Base-by-base conservation (phyloP, 2,329 filamentous ascomycete genomes). In the Verticillium albo-atrum region DNA sequence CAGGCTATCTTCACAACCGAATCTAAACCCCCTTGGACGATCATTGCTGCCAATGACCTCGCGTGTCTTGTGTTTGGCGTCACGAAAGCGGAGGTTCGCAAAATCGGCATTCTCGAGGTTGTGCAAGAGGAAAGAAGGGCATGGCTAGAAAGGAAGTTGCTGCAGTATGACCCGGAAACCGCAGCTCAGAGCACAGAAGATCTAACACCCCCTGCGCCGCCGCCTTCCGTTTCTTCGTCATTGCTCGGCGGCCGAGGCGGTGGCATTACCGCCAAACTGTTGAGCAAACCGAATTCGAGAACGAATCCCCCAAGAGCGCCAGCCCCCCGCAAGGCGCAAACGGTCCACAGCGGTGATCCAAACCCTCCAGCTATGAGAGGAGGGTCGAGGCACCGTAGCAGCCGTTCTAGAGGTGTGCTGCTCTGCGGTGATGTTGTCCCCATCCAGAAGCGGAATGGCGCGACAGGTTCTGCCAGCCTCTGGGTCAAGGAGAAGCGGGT, bases 1-100 rank as follows among this genome's bases (percentile, higher is more conserved):
- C 95, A 99, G 73, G 95, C 95, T 57, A 97, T 99, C 60, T 99
- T 99, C 72, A 96, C 94, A 7, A 99, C 95, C n/a, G 91, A 96
- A 73, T 84, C 90, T 15, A 87, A 89, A 64, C 85, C 91, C 9
- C 95, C 94, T 3, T 99, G 92, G 90, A 99, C 94, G 1, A 97
- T 99, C 61, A 84, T 97, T 57, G 91, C 95, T 3, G 95, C 95
- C 55, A 99, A 99, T 71, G 95, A 99, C 71, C 81, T 99, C 55
- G 95, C 95, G 20, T 99, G 95, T 74, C 81, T 99, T 51, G 89
- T 98, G n/a, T 99, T 98, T 76, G 95, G 95, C n/a, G 92, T 99
- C 10, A 97, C 93, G n/a, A 91, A 92, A 70, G 91, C 91, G 4
- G 95, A 99, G 74, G 91, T 99, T 26, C 87, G 92, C 58, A 97